Base-by-base conservation (phyloP, 2,329 filamentous ascomycete genomes). In the Helotiales sp. region DNA sequence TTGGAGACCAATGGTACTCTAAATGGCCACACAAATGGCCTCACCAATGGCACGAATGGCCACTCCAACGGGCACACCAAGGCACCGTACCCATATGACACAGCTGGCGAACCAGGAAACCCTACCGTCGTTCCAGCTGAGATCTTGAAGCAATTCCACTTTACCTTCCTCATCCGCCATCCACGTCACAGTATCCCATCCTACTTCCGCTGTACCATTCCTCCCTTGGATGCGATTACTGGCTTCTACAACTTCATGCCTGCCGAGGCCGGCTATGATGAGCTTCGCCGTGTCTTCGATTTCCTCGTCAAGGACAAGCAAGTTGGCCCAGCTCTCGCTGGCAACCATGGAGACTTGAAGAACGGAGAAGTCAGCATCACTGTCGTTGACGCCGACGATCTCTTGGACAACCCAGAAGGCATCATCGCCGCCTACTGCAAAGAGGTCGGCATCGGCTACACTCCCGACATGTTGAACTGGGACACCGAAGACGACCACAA, bases 161-260 rank as follows among this genome's bases (percentile, higher is more conserved):
- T 95, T 82, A 93, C 94, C 24, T 98, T 99, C 81, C 86, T 98
- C 70, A 98, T 99, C 83, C 94, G 96, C 65, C 93, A 98, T 79
- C 96, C 96, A n/a, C 89, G 93, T 75, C 89, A 89, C 77, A 91
- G 92, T 75, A 94, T 98, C 71, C 96, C 96, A 7, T 97, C 93
- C 55, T 98, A 95, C 83, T 97, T 91, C 85, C 91, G 95, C 73
- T 98, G 95, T 86, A 97, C 93, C 59, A 87, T 97, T 63, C 94
- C 96, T 15, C 96, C 96, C 0, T 85, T 97, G 65, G 89, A 91
- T 76, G 83, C 90, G 55, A 81, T 93, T 69, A 98, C 95, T 0
- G 93, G 93, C 7, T 98, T 96, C 82, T 84, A 91, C 79, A 83
- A 93, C 76, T 97, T 97, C 83, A 89, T 94, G 82, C 91, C 93